phyloP scores from a whole-genome alignment of 495 filamentous ascomycete species.

The Aspergillus bridgeri region DNA sequence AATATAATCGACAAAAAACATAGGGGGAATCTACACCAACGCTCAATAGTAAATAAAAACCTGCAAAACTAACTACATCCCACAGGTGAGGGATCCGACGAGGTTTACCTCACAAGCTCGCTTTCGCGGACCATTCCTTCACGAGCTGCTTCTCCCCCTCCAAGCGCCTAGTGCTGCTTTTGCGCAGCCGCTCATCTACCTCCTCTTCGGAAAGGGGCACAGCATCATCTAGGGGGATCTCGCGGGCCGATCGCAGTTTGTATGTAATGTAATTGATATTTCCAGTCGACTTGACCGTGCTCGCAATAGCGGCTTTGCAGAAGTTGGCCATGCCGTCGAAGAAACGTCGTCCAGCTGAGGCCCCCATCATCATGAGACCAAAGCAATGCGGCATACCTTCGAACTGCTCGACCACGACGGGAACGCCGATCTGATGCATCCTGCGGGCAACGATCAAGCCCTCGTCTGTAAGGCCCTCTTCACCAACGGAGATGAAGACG shows the following conservation, averaged over 20 bases:
- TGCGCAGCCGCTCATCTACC: slow-evolving; percentile 46
- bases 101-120: slow-evolving; percentile 43
- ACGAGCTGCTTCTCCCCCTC: slow-evolving; percentile 42
- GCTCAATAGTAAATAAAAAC: not conserved
- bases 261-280: slow-evolving; percentile 47
- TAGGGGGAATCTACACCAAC: not conserved
- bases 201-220: slow-evolving; percentile 51
- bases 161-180: slow-evolving; percentile 42
- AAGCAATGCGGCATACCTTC: slow-evolving; percentile 93
- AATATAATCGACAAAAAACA: not conserved
- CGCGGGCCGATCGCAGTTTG: slow-evolving; percentile 49
- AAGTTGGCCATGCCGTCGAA: slow-evolving; percentile 59
- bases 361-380: slow-evolving; percentile 56
- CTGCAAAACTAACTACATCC: too few relatives aligned
- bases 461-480: slow-evolving; percentile 79
- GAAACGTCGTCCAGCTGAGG: slow-evolving; percentile 46
- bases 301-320: slow-evolving; percentile 37
- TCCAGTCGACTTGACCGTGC: slow-evolving; percentile 20
- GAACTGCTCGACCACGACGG: slow-evolving; percentile 68
- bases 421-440: slow-evolving; percentile 57
- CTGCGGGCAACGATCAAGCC: slow-evolving; percentile 57
- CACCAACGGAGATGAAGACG: slow-evolving; percentile 68
- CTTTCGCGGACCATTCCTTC: slow-evolving; percentile 35
- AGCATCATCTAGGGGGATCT: slow-evolving; percentile 50
- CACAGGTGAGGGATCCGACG: too few relatives aligned